A percentile compares a stretch with the other conserved stretches of the same genome.
Evolutionary conservation across 495 filamentous ascomycete genomes (phyloP).

Genomic region (Penicillium pulvis): DNA sequence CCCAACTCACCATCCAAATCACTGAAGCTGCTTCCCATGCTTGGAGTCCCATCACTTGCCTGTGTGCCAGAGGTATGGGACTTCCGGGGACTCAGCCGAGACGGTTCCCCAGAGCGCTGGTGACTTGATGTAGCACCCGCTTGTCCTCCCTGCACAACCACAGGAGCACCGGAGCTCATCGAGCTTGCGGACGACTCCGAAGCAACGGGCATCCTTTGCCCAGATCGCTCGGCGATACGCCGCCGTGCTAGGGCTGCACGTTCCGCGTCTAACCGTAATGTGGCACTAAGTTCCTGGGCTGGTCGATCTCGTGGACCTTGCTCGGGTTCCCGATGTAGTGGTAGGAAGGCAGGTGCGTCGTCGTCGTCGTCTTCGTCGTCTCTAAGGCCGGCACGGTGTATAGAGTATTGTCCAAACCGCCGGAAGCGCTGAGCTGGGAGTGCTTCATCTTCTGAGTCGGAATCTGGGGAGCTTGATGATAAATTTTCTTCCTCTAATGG

Average conservation of each 20-base stretch:
- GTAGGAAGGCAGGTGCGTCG: constrained; percentile 72
- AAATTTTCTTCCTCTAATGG: constrained; percentile 39
- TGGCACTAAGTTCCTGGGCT: constrained; percentile 60
- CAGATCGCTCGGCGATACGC: constrained; percentile 30
- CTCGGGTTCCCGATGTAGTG: constrained; percentile 49
- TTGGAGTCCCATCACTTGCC: constrained; percentile 84
- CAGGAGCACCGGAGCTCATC: constrained; percentile 45
- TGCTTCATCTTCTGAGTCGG: constrained; percentile 59
- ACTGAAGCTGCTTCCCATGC: constrained; percentile 97
- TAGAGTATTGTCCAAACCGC: constrained; percentile 45
- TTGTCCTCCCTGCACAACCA: constrained; percentile 21
- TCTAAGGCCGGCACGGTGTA: constrained; percentile 33
- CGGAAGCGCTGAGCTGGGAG: constrained; percentile 28
- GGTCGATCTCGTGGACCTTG: constrained; percentile 26
- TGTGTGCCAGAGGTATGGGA: constrained; percentile 58
- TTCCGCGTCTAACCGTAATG: constrained; percentile 54
- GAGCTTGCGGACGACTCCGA: constrained; percentile 66
- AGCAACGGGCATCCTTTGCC: constrained; percentile 45
- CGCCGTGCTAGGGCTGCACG: constrained; percentile 43
- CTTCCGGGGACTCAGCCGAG: constrained; percentile 57
- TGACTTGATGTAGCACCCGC: constrained; percentile 46
- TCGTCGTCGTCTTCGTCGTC: constrained; percentile 53
- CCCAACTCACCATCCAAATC: constrained; percentile 82
- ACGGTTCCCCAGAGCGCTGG: constrained; percentile 56
- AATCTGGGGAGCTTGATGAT: constrained; percentile 49